Base-by-base conservation (phyloP, 495 filamentous ascomycete species). In the Letharia lupina region DNA sequence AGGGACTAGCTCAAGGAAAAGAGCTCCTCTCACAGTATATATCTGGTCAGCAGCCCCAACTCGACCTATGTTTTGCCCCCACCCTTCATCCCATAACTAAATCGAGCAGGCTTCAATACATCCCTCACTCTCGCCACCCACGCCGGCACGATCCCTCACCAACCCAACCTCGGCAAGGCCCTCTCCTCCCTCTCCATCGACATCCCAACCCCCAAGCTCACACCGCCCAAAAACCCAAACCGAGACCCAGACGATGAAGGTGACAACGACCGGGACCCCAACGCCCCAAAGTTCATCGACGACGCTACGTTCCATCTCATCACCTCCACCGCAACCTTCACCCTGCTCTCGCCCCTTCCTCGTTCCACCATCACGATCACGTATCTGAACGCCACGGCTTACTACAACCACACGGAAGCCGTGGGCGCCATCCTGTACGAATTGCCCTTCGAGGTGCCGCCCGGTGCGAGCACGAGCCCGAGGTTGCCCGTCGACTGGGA, bases 301-400 rank as follows among this genome's bases (percentile, higher is more conserved):
- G 89, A 89, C 69, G 89, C 92, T 42, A 93, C 87, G 67, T 82
- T 91, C 72, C 91, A 96, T 76, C 70, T 98, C 68, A 82, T 91
- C 68, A 90, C 90, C 39, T 94, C 90, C 15, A 93, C 90, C 1
- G 93, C 91, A 37, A 84, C 88, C 6, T 96, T 98, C 78, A 87
- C 84, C 1, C 80, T 98, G 45, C 80, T 83, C 54, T 96, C 93
- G 3, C 94, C 94, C 0, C 79, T 96, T 5, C 76, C 78, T 52
- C 77, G 85, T 64, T 88, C 86, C 28, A 89, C 83, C 1, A 74
- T 98, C 28, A 88, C 82, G 65, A 81, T 98, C 69, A 88, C 90
- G 28, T 82, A 77, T 50, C 79, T 98, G 64, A 86, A 96, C 70
- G 94, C 92, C 23, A 91, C 88, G 2, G 90, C 94, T 0, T 87